Percentiles rank a stretch among this genome's conserved stretches.
These are phyloP conservation scores for Kluyveromyces starmeri DNA, from an alignment of 805 yeast genomes.

Conservation along the genomic window DNA sequence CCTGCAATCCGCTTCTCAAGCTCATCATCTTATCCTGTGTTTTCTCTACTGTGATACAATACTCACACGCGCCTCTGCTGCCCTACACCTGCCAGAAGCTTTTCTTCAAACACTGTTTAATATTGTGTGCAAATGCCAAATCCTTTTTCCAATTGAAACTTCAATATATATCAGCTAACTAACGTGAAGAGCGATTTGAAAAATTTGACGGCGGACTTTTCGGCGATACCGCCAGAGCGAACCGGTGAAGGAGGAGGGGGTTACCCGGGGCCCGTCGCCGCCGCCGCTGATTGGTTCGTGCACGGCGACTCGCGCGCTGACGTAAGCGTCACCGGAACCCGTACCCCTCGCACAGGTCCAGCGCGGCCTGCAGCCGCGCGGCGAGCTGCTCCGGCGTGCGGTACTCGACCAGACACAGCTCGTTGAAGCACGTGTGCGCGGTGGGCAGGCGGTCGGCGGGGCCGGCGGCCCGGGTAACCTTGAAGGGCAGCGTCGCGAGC, in stretches of 20 bases:
- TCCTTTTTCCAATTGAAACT: too few species aligned
- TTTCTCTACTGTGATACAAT: neutral
- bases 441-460: constrained; percentile 45
- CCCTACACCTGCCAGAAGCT: too few species aligned
- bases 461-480: constrained; percentile 42
- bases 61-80: too few species aligned
- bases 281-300: constrained; percentile 1
- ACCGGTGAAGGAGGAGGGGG: too few species aligned
- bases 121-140: too few species aligned
- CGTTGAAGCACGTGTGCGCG: constrained; percentile 94
- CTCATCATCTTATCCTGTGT: constrained; percentile 22
- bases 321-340: constrained; percentile 46
- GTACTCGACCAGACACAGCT: constrained; percentile 69
- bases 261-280: too few species aligned
- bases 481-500: constrained; percentile 61
- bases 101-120: too few species aligned
- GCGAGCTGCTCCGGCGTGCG: constrained; percentile 42
- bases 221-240: too few species aligned
- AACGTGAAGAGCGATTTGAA: too few species aligned
- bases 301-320: too few species aligned
- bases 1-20: constrained; percentile 19
- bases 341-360: constrained; percentile 78
- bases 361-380: constrained; percentile 55
- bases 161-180: too few species aligned
- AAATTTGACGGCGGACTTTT: too few species aligned